Evolutionary conservation across 139 green algal species (phyloP), one percentile per base, ranked within the genome.

Genomic region (Chlamydomonas urium): DNA sequence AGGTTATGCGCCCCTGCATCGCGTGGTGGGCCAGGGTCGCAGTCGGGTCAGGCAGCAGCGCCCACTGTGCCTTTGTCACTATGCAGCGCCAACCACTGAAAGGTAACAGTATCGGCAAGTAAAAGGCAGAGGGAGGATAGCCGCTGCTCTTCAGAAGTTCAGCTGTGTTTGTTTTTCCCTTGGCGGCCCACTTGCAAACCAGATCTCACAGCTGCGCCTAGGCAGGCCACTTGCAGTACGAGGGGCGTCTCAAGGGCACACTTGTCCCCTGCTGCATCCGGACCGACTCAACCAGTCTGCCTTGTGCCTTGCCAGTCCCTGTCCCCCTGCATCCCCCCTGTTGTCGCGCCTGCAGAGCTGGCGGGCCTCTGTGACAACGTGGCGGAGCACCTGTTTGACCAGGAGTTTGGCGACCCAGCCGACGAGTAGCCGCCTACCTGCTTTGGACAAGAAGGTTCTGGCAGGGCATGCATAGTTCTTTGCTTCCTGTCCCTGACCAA

Each of bases 381-480:
- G 53, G 53, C 17, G 6, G 53, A 63, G 6, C n/a, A 63, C 17
- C 53, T 63, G 53, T 63, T 63, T 63, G 53, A 63, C 29, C 17
- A 21, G 6, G 53, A 63, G 26, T 63, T 63, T 21, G 6, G 29
- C n/a, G 53, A 63, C 26, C n/a, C 53, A 63, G n/a, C n/a, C n/a
- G n/a, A n/a, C n/a, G n/a, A n/a, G n/a, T n/a, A n/a, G n/a, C n/a
- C n/a, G n/a, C n/a, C n/a, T n/a, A n/a, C n/a, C n/a, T n/a, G n/a
- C n/a, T n/a, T n/a, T n/a, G n/a, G n/a, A n/a, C n/a, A n/a, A n/a
- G n/a, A n/a, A n/a, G n/a, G n/a, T n/a, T n/a, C n/a, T n/a, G n/a
- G n/a, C n/a, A n/a, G n/a, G n/a, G n/a, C n/a, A n/a, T n/a, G n/a
- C n/a, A n/a, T n/a, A n/a, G n/a, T n/a, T n/a, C n/a, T n/a, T n/a